Evolutionary conservation across 2,329 filamentous ascomycete genomes (phyloP).

Genomic region (Cytospora schulzeri): DNA sequence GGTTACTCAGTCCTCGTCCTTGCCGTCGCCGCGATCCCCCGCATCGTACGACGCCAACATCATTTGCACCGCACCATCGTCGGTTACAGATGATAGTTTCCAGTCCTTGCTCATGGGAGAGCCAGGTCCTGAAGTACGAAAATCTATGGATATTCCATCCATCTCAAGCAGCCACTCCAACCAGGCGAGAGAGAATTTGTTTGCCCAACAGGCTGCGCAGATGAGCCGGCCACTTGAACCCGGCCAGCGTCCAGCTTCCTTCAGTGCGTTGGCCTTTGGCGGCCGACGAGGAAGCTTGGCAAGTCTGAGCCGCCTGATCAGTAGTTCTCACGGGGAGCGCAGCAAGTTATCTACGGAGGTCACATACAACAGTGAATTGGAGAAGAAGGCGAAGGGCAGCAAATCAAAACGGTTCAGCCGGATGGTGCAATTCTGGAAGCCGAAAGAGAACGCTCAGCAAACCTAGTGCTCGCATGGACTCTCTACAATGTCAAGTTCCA

Average conservation of each 20-base stretch:
- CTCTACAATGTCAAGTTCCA: neutral
- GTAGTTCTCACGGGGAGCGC: constrained; percentile 71
- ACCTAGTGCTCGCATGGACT: constrained; percentile 4
- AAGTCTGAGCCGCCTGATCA: constrained; percentile 75
- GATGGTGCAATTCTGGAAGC: constrained; percentile 79
- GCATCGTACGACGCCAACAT: constrained; percentile 72
- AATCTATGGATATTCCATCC: constrained; percentile 72
- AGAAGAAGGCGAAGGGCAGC: constrained; percentile 60
- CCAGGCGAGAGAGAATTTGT: constrained; percentile 69
- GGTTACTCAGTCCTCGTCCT: constrained; percentile 61
- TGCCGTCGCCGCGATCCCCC: constrained; percentile 69
- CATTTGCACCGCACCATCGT: constrained; percentile 75
- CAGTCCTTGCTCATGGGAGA: constrained; percentile 74
- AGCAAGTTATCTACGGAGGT: constrained; percentile 76
- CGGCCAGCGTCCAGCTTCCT: constrained; percentile 63
- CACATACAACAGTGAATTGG: constrained; percentile 55
- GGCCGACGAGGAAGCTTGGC: constrained; percentile 75
- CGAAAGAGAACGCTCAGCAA: constrained; percentile 45
- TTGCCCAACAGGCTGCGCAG: constrained; percentile 46
- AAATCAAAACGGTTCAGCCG: constrained; percentile 72
- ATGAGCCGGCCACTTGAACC: constrained; percentile 51
- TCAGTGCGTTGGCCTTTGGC: constrained; percentile 64
- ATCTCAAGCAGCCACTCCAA: constrained; percentile 76
- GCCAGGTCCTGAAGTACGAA: constrained; percentile 70
- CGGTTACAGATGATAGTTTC: constrained; percentile 71